Evolutionary conservation across 192 early-diverging fungal genomes (phyloP).

Genomic region (Linderina pennispora): DNA sequence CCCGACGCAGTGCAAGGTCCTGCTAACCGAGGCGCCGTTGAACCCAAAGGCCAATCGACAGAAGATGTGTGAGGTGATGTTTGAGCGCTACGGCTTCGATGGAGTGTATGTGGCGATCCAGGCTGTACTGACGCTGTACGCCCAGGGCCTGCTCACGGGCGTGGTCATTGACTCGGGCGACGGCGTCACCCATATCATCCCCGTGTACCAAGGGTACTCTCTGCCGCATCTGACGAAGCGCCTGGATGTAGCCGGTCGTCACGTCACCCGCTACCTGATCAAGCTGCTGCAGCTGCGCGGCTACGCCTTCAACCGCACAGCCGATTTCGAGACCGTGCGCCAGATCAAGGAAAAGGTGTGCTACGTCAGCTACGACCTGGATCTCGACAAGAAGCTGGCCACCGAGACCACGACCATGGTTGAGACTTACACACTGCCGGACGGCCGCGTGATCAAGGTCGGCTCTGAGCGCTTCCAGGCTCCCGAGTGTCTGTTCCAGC

Average conservation of each 20-base stretch:
- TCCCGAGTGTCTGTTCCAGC: slow-evolving; percentile 98
- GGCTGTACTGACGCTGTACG: slow-evolving; percentile 94
- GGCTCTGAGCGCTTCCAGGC: slow-evolving; percentile 98
- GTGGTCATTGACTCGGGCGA: slow-evolving; percentile 99
- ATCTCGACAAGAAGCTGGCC: slow-evolving; percentile 89
- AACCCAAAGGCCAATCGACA: slow-evolving; percentile 90
- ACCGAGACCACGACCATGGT: slow-evolving; percentile 96
- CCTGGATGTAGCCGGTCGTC: slow-evolving; percentile 92
- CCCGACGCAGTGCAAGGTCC: slow-evolving; percentile 82
- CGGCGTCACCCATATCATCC: slow-evolving; percentile 98
- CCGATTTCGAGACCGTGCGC: slow-evolving; percentile 96
- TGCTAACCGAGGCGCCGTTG: slow-evolving; percentile 95
- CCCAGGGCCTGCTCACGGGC: slow-evolving; percentile 96
- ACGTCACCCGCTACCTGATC: slow-evolving; percentile 95
- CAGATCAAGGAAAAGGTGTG: slow-evolving; percentile 98
- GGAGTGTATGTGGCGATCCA: slow-evolving; percentile 94
- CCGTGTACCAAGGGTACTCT: slow-evolving; percentile 94
- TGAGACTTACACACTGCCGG: slow-evolving; percentile 94
- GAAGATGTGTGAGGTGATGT: slow-evolving; percentile 93
- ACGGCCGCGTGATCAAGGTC: slow-evolving; percentile 97
- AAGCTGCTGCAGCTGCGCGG: slow-evolving; percentile 90
- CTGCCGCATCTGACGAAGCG: slow-evolving; percentile 84
- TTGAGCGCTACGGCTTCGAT: slow-evolving; percentile 94
- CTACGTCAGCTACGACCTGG: slow-evolving; percentile 96
- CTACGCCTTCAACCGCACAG: slow-evolving; percentile 95